Conservation (phyloP, 2,329 filamentous ascomycete genomes). For the Thielaviopsis cerberus region DNA sequence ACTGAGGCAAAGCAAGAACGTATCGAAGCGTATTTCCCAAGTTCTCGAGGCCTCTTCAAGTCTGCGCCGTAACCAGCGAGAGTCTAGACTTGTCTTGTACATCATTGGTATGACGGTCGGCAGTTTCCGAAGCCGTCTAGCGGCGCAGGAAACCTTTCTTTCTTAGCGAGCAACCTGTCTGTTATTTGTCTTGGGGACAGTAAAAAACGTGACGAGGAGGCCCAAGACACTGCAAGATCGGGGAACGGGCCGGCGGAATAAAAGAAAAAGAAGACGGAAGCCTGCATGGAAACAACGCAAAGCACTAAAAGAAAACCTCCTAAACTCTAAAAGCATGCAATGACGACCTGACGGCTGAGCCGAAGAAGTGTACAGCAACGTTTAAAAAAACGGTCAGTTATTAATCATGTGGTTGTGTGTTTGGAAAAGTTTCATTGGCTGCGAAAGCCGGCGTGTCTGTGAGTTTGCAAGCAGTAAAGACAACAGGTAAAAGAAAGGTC, state of each 20-base stretch:
- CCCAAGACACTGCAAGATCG: too few species aligned
- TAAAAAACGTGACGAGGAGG: too few species aligned
- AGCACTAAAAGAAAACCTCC: not conserved
- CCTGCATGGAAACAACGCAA: not conserved
- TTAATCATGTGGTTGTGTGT: not conserved
- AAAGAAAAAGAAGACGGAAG: not conserved
- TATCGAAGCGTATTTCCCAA: not conserved
- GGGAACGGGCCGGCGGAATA: too few species aligned
- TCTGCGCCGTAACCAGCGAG: not conserved
- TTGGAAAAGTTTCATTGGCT: not conserved
- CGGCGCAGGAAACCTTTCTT: not conserved
- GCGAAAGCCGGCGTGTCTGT: not conserved
- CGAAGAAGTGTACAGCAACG: not conserved
- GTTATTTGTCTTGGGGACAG: too few species aligned
- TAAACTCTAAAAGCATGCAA: not conserved
- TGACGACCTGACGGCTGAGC: not conserved
- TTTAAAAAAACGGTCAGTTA: not conserved
- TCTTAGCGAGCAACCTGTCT: too few species aligned
- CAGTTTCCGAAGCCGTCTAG: not conserved
- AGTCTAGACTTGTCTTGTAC: too few species aligned
- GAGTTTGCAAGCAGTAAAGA: not conserved
- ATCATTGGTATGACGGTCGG: not conserved
- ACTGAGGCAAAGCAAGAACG: not conserved
- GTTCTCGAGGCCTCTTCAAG: not conserved
- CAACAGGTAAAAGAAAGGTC: not conserved